These are phyloP conservation scores for Heritiera fomes DNA, from an alignment of 345 rosid species.

Conservation along the genomic window DNA sequence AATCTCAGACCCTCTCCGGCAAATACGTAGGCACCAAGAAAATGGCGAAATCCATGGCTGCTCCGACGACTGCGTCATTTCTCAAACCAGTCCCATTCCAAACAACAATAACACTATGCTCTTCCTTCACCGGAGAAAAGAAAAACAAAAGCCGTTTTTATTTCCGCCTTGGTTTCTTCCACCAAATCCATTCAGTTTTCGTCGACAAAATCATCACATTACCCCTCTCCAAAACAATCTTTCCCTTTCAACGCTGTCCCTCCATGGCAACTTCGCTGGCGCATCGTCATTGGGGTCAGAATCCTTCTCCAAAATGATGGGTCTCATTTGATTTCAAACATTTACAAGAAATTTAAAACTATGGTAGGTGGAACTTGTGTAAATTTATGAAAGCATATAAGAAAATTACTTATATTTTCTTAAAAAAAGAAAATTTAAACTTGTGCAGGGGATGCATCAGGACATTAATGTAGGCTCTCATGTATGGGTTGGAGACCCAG, in stretches of 20 bases:
- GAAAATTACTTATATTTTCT: neutral
- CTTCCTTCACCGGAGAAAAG: neutral
- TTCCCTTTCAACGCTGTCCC: neutral
- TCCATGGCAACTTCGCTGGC: neutral
- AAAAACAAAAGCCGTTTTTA: neutral
- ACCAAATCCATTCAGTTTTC: neutral
- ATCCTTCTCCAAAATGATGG: neutral
- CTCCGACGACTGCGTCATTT: slow-evolving; percentile 25
- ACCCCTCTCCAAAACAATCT: neutral
- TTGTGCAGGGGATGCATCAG: slow-evolving; percentile 39
- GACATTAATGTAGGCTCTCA: slow-evolving; percentile 59
- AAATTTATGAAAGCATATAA: neutral
- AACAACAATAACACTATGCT: neutral
- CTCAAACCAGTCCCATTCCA: slow-evolving; percentile 30
- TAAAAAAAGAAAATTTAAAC: neutral
- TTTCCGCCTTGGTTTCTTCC: neutral
- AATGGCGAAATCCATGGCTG: slow-evolving; percentile 41
- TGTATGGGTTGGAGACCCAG: slow-evolving; percentile 75
- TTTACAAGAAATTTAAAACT: neutral
- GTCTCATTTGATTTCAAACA: neutral
- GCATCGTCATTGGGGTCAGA: neutral
- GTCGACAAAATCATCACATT: neutral
- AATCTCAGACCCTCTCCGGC: neutral
- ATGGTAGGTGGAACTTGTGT: neutral
- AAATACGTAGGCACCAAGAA: slow-evolving; percentile 36